Base-by-base conservation (phyloP, 768 basidiomycete species). In the Hygrocybe punicea region DNA sequence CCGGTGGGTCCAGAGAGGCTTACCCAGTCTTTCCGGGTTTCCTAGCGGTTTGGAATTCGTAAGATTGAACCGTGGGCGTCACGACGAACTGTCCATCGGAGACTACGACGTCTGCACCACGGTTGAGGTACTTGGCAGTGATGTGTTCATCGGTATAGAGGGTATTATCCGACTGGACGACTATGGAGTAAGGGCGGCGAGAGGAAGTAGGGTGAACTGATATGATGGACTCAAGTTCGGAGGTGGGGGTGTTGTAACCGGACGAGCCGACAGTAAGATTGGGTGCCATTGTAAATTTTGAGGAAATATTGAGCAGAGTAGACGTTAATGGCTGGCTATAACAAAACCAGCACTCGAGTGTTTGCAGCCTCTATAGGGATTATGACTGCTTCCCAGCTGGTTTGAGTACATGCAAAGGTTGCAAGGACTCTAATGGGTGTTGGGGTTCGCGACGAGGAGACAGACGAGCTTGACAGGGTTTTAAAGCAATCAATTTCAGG, bases 21-120 rank as follows among this genome's bases (percentile, higher is more conserved):
- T 69, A 96, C 94, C 96, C 97, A 68, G 93, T 96, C 79, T 88
- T 94, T 63, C 86, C 79, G 58, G 96, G 91, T 64, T 84, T 82
- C 66, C 90, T 80, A 69, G 83, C 78, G 60, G 97, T 98, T 76
- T 88, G 88, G 82, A 99, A 95, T 76, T 98, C 89, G 70, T 84
- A 95, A 25, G 83, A 78, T 69, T 87, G 84, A 62, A 82, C 81
- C 50, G 87, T 91, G 48, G 93, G 94, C 42, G 81, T 88, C 67
- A 95, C 80, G 59, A 79, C 77, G 76, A 87, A 86, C 65, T 87
- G 85, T 57, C 93, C 93, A 61, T 89, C 79, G 53, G 81, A 73
- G 60, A 91, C 75, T 58, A 79, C 72, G 62, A 89, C 89, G 58
- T 82, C 78, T 8, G 91, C 84, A 64, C 87, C 85, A 59, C 91